Conservation (phyloP, 2,329 filamentous ascomycete genomes). For the Arthrobotrys sphaeroides region DNA sequence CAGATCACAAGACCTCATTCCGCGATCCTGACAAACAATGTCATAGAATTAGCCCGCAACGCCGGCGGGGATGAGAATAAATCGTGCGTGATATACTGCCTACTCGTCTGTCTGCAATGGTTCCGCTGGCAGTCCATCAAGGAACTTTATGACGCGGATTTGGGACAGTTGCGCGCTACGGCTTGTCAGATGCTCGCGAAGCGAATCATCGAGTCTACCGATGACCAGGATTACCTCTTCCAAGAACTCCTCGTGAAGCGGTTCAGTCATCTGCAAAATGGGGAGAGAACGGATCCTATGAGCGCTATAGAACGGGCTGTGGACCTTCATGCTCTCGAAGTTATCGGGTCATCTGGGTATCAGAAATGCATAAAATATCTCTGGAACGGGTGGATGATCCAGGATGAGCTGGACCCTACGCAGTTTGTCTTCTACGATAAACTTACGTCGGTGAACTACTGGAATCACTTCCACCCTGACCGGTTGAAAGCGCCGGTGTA, state of each 20-base stretch:
- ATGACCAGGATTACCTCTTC: slow-evolving; percentile 79
- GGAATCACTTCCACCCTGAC: slow-evolving; percentile 88
- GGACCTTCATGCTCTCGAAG: slow-evolving; percentile 84
- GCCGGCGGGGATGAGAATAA: slow-evolving; percentile 79
- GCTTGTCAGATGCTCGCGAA: slow-evolving; percentile 95
- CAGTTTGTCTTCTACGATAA: slow-evolving; percentile 87
- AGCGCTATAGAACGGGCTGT: slow-evolving; percentile 94
- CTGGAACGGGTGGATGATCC: slow-evolving; percentile 96
- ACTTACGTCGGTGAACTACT: slow-evolving; percentile 79
- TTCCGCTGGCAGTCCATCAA: slow-evolving; percentile 59
- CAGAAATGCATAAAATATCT: slow-evolving; percentile 87
- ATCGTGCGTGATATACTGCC: slow-evolving; percentile 83
- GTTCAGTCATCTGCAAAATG: slow-evolving; percentile 81
- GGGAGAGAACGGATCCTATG: slow-evolving; percentile 75
- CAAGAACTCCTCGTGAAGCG: slow-evolving; percentile 80
- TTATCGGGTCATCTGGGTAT: slow-evolving; percentile 93
- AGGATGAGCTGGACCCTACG: slow-evolving; percentile 90
- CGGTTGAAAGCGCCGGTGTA: slow-evolving; percentile 78
- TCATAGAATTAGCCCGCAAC: slow-evolving; percentile 80
- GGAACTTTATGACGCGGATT: slow-evolving; percentile 90
- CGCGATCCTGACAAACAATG: slow-evolving; percentile 80
- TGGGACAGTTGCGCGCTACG: slow-evolving; percentile 74
- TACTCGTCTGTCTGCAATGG: slow-evolving; percentile 78
- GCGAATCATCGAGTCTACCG: slow-evolving; percentile 82
- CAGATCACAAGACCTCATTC: slow-evolving; percentile 82